These are phyloP conservation scores for Trametes cingulata DNA, from an alignment of 768 basidiomycete species.

Conservation along the genomic window DNA sequence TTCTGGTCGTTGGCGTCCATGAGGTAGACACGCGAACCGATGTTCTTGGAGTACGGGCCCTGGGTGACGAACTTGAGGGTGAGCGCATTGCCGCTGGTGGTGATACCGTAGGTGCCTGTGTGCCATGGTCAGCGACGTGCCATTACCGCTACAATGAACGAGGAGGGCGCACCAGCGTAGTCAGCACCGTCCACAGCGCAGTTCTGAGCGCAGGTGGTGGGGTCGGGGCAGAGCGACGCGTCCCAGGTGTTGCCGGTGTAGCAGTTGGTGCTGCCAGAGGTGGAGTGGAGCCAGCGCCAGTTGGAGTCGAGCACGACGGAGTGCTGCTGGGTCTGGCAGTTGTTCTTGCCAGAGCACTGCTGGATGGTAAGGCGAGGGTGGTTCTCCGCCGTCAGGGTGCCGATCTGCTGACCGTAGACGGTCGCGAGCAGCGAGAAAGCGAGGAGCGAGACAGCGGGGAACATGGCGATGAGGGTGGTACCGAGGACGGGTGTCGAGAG, in stretches of 20 bases:
- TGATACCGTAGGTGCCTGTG: conserved; percentile 39
- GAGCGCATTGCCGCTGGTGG: conserved; percentile 34
- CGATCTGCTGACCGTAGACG: conserved; percentile 51
- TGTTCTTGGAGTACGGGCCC: conserved; percentile 29
- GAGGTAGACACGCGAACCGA: conserved; percentile 50
- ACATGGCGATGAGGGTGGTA: conserved; percentile 25
- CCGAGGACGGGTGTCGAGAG: conserved; percentile 17
- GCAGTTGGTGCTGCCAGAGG: conserved; percentile 41
- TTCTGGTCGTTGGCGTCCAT: conserved; percentile 39
- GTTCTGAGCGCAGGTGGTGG: conserved; percentile 45
- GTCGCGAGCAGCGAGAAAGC: conserved; percentile 35
- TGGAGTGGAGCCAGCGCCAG: conserved; percentile 45
- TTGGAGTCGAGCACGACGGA: conserved; percentile 45
- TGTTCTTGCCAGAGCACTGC: conserved; percentile 46
- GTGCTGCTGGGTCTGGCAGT: conserved; percentile 35
- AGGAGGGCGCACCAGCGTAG: conserved; percentile 27
- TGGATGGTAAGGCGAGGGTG: conserved; percentile 49
- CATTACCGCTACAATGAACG: too few species aligned
- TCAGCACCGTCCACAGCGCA: conserved; percentile 39
- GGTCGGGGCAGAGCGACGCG: conserved; percentile 50
- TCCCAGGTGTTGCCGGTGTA: conserved; percentile 63
- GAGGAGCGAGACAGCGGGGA: conserved; percentile 32
- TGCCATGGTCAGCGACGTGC: not conserved
- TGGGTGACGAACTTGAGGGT: conserved; percentile 37
- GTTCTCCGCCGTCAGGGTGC: conserved; percentile 46